Evolutionary conservation across 805 yeast species (phyloP).

Genomic region (Maudiozyma bulderi): DNA sequence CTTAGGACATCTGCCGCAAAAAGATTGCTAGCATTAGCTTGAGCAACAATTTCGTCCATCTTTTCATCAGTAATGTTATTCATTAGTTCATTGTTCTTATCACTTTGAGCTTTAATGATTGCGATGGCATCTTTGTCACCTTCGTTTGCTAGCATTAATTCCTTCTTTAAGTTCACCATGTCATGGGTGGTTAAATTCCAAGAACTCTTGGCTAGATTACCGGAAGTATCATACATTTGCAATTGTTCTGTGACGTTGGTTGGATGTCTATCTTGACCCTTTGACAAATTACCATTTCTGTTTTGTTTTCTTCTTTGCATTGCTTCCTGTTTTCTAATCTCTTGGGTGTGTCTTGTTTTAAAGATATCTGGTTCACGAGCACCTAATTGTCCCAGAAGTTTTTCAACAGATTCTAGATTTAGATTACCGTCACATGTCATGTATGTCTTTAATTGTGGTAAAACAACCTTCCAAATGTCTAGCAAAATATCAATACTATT

Average conservation of each 20-base stretch:
- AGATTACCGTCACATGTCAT: constrained; percentile 85
- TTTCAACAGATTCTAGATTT: constrained; percentile 67
- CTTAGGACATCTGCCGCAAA: constrained; percentile 40
- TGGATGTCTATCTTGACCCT: constrained; percentile 72
- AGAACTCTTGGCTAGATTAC: constrained; percentile 61
- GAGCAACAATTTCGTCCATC: constrained; percentile 23
- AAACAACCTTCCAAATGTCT: constrained; percentile 67
- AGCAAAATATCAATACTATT: constrained; percentile 80
- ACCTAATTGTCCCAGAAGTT: constrained; percentile 54
- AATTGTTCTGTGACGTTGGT: constrained; percentile 56
- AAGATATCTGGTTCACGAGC: constrained; percentile 72
- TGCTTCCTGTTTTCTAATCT: constrained; percentile 56
- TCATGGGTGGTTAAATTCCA: constrained; percentile 59
- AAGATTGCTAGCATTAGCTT: constrained; percentile 32
- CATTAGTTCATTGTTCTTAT: constrained; percentile 17
- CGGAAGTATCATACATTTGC: constrained; percentile 69
- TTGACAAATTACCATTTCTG: constrained; percentile 50
- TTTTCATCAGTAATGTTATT: constrained; percentile 24
- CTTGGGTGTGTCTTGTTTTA: constrained; percentile 56
- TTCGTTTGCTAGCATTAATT: constrained; percentile 58
- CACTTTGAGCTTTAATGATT: constrained; percentile 37
- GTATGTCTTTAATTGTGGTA: constrained; percentile 63
- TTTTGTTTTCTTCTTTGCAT: constrained; percentile 35
- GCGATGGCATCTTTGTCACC: constrained; percentile 66
- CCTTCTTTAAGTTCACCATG: constrained; percentile 52